phyloP scores from a whole-genome alignment of 2,329 filamentous ascomycete species.

The Colletotrichum sojae region DNA sequence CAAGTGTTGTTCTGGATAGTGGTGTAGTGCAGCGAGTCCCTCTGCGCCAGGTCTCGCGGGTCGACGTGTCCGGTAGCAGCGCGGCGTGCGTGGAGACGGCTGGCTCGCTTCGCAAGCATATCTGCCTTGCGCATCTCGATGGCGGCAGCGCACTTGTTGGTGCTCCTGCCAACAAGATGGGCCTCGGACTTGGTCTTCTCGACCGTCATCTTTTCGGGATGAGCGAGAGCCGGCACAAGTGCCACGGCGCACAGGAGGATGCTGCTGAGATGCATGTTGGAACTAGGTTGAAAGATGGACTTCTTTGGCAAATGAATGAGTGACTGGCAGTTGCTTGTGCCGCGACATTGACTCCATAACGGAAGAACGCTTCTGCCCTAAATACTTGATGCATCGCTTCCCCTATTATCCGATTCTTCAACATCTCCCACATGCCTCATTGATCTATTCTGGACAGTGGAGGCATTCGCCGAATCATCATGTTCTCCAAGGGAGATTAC shows the following conservation, averaged over 20 bases:
- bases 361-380: not conserved
- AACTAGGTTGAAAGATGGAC: not conserved
- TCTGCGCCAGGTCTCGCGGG: slow-evolving; percentile 45
- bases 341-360: not conserved
- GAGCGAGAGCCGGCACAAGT: slow-evolving; percentile 47
- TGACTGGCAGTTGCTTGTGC: not conserved
- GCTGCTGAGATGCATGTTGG: slow-evolving; percentile 2
- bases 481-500: slow-evolving; percentile 1
- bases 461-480: not conserved
- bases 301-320: not conserved
- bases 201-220: slow-evolving; percentile 63
- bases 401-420: not conserved
- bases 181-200: slow-evolving; percentile 65
- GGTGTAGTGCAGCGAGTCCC: slow-evolving; percentile 49
- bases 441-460: not conserved
- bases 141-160: slow-evolving; percentile 61
- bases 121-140: slow-evolving; percentile 59
- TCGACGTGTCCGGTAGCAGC: slow-evolving; percentile 40
- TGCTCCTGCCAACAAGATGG: slow-evolving; percentile 56
- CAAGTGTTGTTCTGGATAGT: slow-evolving; percentile 53
- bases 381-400: not conserved
- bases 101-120: slow-evolving; percentile 48
- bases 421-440: not conserved
- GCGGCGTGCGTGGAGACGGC: slow-evolving; percentile 2
- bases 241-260: not conserved